Evolutionary conservation across 2,329 filamentous ascomycete genomes (phyloP), one percentile per base, ranked within the genome.

Genomic region (Phyllosticta paracitricarpa): DNA sequence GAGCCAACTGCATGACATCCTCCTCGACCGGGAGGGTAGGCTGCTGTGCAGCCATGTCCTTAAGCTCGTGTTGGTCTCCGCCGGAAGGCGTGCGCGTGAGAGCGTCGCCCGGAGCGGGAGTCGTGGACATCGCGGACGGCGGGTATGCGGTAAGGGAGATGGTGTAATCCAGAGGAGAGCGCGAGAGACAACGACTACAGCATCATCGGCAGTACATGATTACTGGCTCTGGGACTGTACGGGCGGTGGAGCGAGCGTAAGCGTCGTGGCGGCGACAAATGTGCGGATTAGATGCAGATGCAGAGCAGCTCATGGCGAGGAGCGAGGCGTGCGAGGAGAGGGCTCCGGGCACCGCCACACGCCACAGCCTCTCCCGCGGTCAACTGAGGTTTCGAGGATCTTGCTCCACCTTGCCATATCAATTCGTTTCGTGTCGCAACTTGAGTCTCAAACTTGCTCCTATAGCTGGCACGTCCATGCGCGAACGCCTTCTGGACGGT

Each of bases 1-100:
- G 83, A 51, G 94, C 91, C 72, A 97, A 78, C 78, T 97, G 93
- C 93, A 99, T 97, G 67, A 99, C 87, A 77, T 99, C 93, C 67
- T 89, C 83, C 69, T 89, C 85, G 3, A 83, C 69, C 8, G 81
- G 79, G 26, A 81, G 70, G 48, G 66, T 69, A 25, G 68, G 73
- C 68, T 65, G 69, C 63, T 66, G 69, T 60, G 70, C 69, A 19
- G 65, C 65, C 70, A 75, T 72, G 56, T 74, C 69, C 57, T 71
- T 69, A 54, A 75, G 65, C 63, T 76, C 74, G 67, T 74, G 66
- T 28, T 70, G 66, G 56, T 68, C 68, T 52, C 40, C 61, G 54
- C 54, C 40, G 19, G 48, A 48, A 30, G 58, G 26, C 53, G 58
- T 54, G 58, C 51, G 58, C 35, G 58, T 28, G 53, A 26, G 40